Evolutionary conservation across 495 filamentous ascomycete species (phyloP).

Genomic region (Zalerion maritima): DNA sequence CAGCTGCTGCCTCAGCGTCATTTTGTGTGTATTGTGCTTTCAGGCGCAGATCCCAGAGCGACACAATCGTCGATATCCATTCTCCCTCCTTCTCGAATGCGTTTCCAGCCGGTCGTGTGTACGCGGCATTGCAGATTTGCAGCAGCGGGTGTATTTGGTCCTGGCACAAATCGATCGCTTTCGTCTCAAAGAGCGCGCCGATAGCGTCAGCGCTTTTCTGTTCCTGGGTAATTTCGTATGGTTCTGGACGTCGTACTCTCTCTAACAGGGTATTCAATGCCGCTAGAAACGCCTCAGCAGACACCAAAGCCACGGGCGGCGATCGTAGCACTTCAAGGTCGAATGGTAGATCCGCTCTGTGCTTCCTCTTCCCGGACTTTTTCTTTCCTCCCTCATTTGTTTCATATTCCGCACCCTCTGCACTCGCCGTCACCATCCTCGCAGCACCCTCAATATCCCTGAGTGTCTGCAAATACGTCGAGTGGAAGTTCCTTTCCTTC

Average conservation of each 20-base stretch:
- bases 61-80: constrained; percentile 23
- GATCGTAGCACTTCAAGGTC: constrained; percentile 18
- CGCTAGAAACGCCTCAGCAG: constrained; percentile 23
- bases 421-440: neutral
- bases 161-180: no score
- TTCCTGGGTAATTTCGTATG: constrained; percentile 10
- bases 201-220: constrained; percentile 30
- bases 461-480: constrained; percentile 25
- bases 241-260: constrained; percentile 5
- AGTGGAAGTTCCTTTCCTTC: constrained; percentile 26
- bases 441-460: constrained; percentile 23
- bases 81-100: constrained; percentile 13
- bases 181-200: constrained; percentile 32
- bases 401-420: constrained; percentile 6
- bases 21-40: no score
- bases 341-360: constrained; percentile 11
- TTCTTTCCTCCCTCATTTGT: constrained; percentile 1
- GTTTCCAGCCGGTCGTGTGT: constrained; percentile 7
- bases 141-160: constrained; percentile 24
- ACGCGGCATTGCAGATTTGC: constrained; percentile 20
- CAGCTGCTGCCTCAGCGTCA: no score
- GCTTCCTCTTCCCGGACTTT: constrained; percentile 23
- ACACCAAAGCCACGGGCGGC: constrained; percentile 17
- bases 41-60: constrained; percentile 29
- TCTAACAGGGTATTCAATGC: constrained; percentile 22